Evolutionary conservation across 805 yeast genomes (phyloP), one percentile per base, ranked within the genome.

Genomic region (Kuraishia ogatae): DNA sequence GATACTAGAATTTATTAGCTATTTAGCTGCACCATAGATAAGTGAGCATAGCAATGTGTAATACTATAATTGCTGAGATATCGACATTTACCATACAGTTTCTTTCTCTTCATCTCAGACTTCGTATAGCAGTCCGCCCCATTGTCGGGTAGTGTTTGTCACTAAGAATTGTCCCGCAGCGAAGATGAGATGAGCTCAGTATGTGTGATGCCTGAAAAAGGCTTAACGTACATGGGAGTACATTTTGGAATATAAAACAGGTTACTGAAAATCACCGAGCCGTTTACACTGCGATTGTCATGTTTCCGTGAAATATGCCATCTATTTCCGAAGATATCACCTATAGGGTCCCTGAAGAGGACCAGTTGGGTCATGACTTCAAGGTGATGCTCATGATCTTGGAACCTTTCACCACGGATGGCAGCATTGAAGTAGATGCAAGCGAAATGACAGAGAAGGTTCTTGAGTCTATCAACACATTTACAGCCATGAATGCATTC

Each of bases 401-500:
- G 62, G 61, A 70, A 20, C 70, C 68, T 22, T 65, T 62, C 20
- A 55, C 66, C 26, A 64, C 67, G 23, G 63, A 63, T 47, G 55
- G 64, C 2, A 15, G 43, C n/a, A 17, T 8, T 35, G 43, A 35
- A 11, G 17, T 35, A 35, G 43, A 35, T 15, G 43, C 43, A 11
- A 35, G 43, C 13, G 80, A 77, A 29, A 68, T 79, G 75, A 78
- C 77, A 54, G 84, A 81, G 59, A 65, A 80, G 49, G 62, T 75
- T 53, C 64, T 80, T 60, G 74, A 73, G 56, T 68, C 70, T 21
- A 71, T 81, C 48, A 76, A 74, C 59, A 74, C 77, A 20, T 71
- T 78, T 60, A 76, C 72, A 17, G 76, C 73, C 49, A 75, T 80
- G 62, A 80, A 81, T 61, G 66, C 62, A 35, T 80, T 81, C 58